A percentile compares a stretch with the other conserved stretches of the same genome.
phyloP scores from a whole-genome alignment of 1,284 basidiomycete genomes.

The Ustilago hordei region DNA sequence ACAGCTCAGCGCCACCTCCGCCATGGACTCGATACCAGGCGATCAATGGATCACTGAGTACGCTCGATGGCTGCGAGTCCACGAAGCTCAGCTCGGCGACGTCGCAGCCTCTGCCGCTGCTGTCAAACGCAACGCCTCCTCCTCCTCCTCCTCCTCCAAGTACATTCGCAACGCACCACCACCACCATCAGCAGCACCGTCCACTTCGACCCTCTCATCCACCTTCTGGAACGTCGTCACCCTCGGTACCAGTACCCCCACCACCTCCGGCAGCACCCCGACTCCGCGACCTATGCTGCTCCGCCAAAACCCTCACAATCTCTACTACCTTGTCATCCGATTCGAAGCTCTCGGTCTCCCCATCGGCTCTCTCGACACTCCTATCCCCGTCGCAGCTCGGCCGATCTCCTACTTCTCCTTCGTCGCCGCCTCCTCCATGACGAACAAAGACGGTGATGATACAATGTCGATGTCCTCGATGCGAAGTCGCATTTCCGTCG shows the following conservation, averaged over 20 bases:
- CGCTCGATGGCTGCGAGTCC: slow-evolving; percentile 55
- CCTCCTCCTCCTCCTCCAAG: slow-evolving; percentile 4
- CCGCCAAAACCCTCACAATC: slow-evolving; percentile 81
- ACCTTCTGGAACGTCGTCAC: slow-evolving; percentile 47
- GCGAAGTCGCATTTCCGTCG: slow-evolving; percentile 80
- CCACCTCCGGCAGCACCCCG: neutral
- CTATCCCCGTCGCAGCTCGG: slow-evolving; percentile 60
- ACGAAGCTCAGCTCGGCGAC: slow-evolving; percentile 58
- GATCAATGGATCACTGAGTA: slow-evolving; percentile 58
- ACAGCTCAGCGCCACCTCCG: neutral
- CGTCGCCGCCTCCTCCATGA: slow-evolving; percentile 30
- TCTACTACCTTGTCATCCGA: slow-evolving; percentile 88
- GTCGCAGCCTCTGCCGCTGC: slow-evolving; percentile 22
- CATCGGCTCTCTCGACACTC: slow-evolving; percentile 84
- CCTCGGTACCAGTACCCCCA: slow-evolving; percentile 14
- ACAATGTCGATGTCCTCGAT: slow-evolving; percentile 81
- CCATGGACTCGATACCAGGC: slow-evolving; percentile 53
- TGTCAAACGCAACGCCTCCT: slow-evolving; percentile 13
- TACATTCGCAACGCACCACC: neutral
- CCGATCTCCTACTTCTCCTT: slow-evolving; percentile 74
- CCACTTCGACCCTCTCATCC: slow-evolving; percentile 14
- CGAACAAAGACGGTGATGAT: slow-evolving; percentile 70
- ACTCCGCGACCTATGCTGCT: slow-evolving; percentile 72
- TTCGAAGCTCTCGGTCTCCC: slow-evolving; percentile 80
- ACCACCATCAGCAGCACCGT: neutral